These are phyloP conservation scores for Rhizophlyctis rosea DNA, from an alignment of 192 early-diverging fungal species.

Conservation along the genomic window DNA sequence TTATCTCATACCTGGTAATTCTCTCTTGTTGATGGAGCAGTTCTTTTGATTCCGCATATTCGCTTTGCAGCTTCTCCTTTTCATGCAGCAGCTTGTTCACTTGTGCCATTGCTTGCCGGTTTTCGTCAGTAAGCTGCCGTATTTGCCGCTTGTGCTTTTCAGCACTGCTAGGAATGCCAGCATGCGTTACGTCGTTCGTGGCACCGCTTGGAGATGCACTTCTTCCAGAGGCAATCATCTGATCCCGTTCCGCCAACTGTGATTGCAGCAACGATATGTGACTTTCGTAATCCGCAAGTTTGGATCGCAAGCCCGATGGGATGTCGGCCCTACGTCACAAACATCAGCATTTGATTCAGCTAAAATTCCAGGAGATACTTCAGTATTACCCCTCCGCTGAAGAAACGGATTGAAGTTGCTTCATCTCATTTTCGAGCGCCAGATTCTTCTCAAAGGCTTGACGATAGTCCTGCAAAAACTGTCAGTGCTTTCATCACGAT, in stretches of 20 bases:
- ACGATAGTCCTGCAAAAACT: constrained; percentile 41
- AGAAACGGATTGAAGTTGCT: constrained; percentile 30
- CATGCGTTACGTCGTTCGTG: neutral
- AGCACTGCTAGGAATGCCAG: constrained; percentile 2
- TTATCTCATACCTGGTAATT: constrained; percentile 20
- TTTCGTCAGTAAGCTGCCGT: constrained; percentile 11
- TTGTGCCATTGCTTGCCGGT: constrained; percentile 31
- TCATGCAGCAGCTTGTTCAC: constrained; percentile 49
- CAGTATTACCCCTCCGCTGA: constrained; percentile 25
- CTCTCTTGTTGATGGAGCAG: constrained; percentile 50
- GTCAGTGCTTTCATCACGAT: constrained; percentile 1
- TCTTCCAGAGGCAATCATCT: neutral
- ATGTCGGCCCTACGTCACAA: no score
- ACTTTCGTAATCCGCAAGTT: constrained; percentile 11
- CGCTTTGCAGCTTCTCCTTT: constrained; percentile 52
- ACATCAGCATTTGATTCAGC: no score
- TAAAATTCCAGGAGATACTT: no score
- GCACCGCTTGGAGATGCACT: constrained; percentile 1
- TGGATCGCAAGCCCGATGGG: constrained; percentile 5
- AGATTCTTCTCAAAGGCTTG: constrained; percentile 51
- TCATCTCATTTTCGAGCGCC: constrained; percentile 48
- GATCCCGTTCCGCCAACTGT: constrained; percentile 28
- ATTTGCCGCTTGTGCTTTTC: constrained; percentile 33
- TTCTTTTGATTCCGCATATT: constrained; percentile 53
- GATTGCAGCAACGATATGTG: constrained; percentile 13